Percentiles rank a stretch among this genome's conserved stretches.
These are phyloP conservation scores for Hammondia hammondi DNA, from an alignment of 169 alveolate species.

Conservation along the genomic window DNA sequence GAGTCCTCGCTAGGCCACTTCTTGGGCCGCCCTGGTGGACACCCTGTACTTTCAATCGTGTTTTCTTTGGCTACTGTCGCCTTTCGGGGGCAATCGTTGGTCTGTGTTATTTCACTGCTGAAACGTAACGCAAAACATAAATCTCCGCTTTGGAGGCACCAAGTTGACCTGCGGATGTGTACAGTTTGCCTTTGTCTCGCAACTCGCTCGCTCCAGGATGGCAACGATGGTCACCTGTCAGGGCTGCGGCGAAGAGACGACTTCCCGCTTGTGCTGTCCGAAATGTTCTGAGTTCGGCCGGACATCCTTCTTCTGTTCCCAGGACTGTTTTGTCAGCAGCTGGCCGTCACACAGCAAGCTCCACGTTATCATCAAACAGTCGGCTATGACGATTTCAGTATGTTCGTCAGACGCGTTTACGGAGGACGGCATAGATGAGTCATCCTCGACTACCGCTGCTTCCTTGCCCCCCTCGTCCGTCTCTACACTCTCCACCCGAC, in stretches of 20 bases:
- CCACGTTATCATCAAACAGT: conserved; percentile 41
- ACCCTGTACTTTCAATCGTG: no score
- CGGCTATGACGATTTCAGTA: not conserved
- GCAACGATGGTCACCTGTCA: conserved; percentile 55
- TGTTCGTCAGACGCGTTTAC: not conserved
- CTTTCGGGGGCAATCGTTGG: no score
- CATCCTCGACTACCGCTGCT: conserved; percentile 18
- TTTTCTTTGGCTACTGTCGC: no score
- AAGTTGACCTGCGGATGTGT: no score
- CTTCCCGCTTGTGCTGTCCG: conserved; percentile 60
- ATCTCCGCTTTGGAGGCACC: no score
- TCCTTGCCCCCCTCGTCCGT: not conserved
- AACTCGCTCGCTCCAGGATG: not conserved
- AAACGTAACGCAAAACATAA: no score
- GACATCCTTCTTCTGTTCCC: conserved; percentile 56
- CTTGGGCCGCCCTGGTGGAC: no score
- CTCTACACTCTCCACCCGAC: not conserved
- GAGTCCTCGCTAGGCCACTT: no score
- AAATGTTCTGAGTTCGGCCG: conserved; percentile 55
- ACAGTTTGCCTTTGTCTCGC: no score
- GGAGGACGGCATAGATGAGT: not conserved
- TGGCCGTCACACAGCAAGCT: conserved; percentile 64
- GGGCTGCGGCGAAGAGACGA: conserved; percentile 51
- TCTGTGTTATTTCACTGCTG: no score
- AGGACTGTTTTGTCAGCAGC: conserved; percentile 20